Base-by-base conservation (phyloP, 2,329 filamentous ascomycete genomes). In the Chrysoporthe deuterocubensis region DNA sequence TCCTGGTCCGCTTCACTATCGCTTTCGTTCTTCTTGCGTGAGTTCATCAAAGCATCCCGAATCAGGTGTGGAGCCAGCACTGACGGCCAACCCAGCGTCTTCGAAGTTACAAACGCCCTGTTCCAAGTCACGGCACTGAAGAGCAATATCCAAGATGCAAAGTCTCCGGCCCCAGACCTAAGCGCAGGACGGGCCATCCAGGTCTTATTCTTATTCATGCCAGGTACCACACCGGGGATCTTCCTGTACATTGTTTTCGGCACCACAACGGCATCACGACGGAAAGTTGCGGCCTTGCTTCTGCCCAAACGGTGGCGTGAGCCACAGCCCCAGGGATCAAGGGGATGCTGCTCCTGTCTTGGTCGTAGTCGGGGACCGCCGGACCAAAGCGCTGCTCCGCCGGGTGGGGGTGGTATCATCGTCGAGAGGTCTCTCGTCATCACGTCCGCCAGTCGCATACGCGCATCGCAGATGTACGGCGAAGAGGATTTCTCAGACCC, bases 1-100 rank as follows among this genome's bases (percentile, higher is more conserved):
- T 75, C 7, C 72, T 75, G 70, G 71, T 75, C 13, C 72, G 74
- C 21, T 75, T 75, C 50, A 74, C 73, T 7, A 70, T 73, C 14
- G 74, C 73, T 8, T 75, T 75, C 42, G 68, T 73, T 2, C 40
- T 70, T 1, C 68, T 74, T 18, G 71, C 66, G 73, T 74, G 59
- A 46, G 73, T 66, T 40, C n/a, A 9, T 32, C 42, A 34, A 7
- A 37, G 21, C 4, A 1, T 37, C 54, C 9, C 18, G 9, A 3
- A 21, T 11, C 26, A 32, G 8, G 21, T 43, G 18, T 21, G 2
- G n/a, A 32, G 21, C 16, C 37, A 66, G 11, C 14, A 42, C 57
- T 40, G 43, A 50, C 52, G 57, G 18, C 26, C 32, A 1, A 34
- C 13, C 1, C 58, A 75, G 74, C 3, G 58, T 71, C 42, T 75